Evolutionary conservation across 345 rosid genomes (phyloP), one percentile per base, ranked within the genome.

Genomic region (Aquilaria yunnanensis): DNA sequence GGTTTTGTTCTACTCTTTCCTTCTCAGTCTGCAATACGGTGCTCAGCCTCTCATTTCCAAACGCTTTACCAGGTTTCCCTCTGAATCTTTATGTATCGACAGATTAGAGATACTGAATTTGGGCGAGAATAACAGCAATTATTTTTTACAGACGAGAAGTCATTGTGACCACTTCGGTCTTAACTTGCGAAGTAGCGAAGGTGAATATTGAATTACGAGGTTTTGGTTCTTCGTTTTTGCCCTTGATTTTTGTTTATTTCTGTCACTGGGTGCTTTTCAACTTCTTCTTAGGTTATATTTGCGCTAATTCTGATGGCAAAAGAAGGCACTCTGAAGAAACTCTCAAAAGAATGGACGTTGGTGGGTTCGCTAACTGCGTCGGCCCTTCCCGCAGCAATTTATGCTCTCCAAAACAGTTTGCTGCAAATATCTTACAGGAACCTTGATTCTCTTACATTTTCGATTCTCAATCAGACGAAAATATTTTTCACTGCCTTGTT

Each of bases 341-440:
- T 83, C 49, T 72, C 74, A 16, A 80, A 65, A 41, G 76, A 95
- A 68, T 95, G 99, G 99, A 87, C 91, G 51, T 78, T 90, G 82
- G 70, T 84, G 55, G 89, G 87, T 33, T 95, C 99, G 31, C 73
- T 95, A 72, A 89, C 96, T 58, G 94, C 99, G 61, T 95, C 99
- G 5, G 99, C 96, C 69, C 96, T 89, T 70, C 99, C 97, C 59
- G 97, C 97, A 9, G 96, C 93, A 47, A 84, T 95, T 47, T 95
- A 95, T 56, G 99, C 99, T 4, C 69, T 95, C 71, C 97, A 95
- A 72, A 95, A 95, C 76, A 95, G 99, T 76, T 84, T 95, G 89
- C 80, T 95, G 77, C 99, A 91, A 87, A 88, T 95, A 70, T 91
- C 99, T 46, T 95, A 95, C 85, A 79, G 78, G 78, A 88, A 77